Evolutionary conservation across 495 filamentous ascomycete genomes (phyloP), one percentile per base, ranked within the genome.

Genomic region (Penicillium crystallinum): DNA sequence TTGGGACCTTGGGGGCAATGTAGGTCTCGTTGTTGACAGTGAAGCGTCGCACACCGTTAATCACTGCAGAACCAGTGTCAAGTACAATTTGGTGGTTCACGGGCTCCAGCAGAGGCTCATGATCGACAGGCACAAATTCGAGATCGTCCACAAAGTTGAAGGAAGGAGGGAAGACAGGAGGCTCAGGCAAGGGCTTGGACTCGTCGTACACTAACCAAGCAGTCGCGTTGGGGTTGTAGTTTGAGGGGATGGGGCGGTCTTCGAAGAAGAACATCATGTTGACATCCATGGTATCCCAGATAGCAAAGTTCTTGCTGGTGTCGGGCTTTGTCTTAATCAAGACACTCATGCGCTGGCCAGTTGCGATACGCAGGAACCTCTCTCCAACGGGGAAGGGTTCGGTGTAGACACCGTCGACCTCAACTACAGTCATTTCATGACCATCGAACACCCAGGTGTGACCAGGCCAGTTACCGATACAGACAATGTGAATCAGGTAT

Each of bases 121-220:
- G 75, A 59, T 95, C 87, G 29, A 75, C 71, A 0, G 90, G 86
- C 10, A 86, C 72, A 1, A 96, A 78, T 0, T 59, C 70, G 33
- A 87, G 77, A 64, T 96, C 90, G 54, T 95, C 89, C 48, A 89
- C 56, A 84, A 86, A 37, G 76, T 78, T 25, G 42, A 89, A 81
- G 29, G 77, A 69, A 8, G 33, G 4, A 1, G 21, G 66, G n/a
- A 89, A 53, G 0, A 72, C 49, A 2, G 74, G 71, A 15, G 88
- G 74, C 0, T 67, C 68, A 10, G 85, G 85, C 2, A 88, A 71
- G 0, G 79, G 70, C 38, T 81, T 79, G 1, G 64, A 49, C 2
- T 79, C 69, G 60, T 91, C 79, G 58, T 93, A 92, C 1, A 88
- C 77, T 1, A 95, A 76, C 85, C 86, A 92, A 7, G 85, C 86